Percentiles rank a stretch among this genome's conserved stretches.
Evolutionary conservation across 441 rosid species (phyloP).

Genomic region (Populus hybrid): DNA sequence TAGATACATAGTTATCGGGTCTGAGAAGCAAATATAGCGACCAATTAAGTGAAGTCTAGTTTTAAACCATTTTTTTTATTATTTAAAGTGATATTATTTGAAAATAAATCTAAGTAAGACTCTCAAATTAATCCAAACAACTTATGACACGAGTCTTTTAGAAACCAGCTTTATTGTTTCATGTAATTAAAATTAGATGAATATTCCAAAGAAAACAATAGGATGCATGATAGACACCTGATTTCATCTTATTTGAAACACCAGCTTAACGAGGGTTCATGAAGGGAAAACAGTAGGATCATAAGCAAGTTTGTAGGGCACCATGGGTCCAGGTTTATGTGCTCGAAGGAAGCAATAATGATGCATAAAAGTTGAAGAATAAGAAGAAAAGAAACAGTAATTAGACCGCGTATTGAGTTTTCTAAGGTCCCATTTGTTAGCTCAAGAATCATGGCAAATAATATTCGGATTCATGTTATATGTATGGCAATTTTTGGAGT

Average conservation of each 20-base stretch:
- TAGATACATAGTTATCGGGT: background rate
- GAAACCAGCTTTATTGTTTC: background rate
- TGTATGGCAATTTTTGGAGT: background rate
- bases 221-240: background rate
- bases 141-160: no score
- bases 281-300: slow-evolving; percentile 10
- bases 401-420: background rate
- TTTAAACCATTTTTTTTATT: no score
- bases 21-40: no score
- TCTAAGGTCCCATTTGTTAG: slow-evolving; percentile 8
- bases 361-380: background rate
- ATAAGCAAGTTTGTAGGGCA: background rate
- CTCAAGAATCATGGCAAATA: background rate
- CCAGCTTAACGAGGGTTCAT: background rate
- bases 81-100: no score
- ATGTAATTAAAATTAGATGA: background rate
- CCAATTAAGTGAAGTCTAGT: no score
- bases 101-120: no score
- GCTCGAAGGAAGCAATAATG: background rate
- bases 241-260: background rate
- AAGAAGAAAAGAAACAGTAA: slow-evolving; percentile 1
- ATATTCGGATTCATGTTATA: background rate
- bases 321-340: slow-evolving; percentile 15
- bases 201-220: background rate
- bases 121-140: no score